Conservation (phyloP, 1,284 basidiomycete genomes). For the Abortiporus biennis region DNA sequence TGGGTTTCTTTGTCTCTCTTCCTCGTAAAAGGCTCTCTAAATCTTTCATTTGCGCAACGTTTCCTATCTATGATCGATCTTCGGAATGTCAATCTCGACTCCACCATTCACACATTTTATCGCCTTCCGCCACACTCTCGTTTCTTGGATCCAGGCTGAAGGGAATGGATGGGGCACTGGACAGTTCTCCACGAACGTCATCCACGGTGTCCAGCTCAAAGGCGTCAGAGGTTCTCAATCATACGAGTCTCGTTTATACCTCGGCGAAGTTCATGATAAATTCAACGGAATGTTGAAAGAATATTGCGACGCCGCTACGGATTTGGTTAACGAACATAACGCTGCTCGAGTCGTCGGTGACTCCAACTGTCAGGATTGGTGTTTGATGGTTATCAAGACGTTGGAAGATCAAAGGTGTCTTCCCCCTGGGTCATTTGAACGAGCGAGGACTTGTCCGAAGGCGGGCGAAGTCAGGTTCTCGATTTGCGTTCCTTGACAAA, state of each 20-base stretch:
- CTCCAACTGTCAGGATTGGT: constrained; percentile 17
- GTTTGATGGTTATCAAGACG: constrained; percentile 14
- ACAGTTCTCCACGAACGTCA: constrained; percentile 13
- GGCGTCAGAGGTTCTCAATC: constrained; percentile 14
- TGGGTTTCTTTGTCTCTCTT: constrained; percentile 1
- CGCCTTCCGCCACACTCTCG: background rate
- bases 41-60: too few relatives aligned
- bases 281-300: constrained; percentile 15
- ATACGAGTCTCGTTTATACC: constrained; percentile 14
- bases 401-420: constrained; percentile 15
- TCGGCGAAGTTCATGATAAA: constrained; percentile 13
- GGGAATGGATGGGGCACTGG: constrained; percentile 16
- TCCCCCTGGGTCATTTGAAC: constrained; percentile 7
- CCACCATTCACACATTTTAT: background rate
- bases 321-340: constrained; percentile 16
- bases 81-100: background rate
- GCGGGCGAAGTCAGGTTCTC: too few relatives aligned
- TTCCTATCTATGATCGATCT: too few relatives aligned
- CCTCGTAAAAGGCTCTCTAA: background rate
- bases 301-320: constrained; percentile 16
- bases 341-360: constrained; percentile 11
- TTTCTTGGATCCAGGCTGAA: constrained; percentile 10
- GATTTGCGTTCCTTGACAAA: too few relatives aligned
- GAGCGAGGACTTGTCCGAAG: constrained; percentile 11
- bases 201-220: constrained; percentile 15